Evolutionary conservation across 306 rosid genomes (phyloP).

Genomic region (Prosopis cineraria): DNA sequence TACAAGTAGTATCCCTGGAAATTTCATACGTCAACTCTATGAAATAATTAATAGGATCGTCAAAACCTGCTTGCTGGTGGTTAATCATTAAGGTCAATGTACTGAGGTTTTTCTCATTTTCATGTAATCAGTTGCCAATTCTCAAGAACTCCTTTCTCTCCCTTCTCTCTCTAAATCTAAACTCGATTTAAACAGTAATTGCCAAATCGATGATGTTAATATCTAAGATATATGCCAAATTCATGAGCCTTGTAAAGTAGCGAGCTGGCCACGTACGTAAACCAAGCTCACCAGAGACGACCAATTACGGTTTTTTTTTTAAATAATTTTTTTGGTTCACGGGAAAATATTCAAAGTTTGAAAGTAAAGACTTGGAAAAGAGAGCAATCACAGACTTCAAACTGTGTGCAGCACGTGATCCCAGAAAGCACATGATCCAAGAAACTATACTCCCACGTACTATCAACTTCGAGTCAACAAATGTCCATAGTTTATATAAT

Average conservation of each 20-base stretch:
- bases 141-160: background rate
- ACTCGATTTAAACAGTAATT: constrained; percentile 11
- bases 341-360: constrained; percentile 41
- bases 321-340: background rate
- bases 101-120: background rate
- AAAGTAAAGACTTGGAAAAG: constrained; percentile 28
- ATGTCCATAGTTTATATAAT: background rate
- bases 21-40: constrained; percentile 11
- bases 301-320: background rate
- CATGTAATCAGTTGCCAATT: background rate
- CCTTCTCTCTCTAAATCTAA: constrained; percentile 4
- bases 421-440: constrained; percentile 60
- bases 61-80: background rate
- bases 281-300: constrained; percentile 1
- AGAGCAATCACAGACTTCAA: constrained; percentile 34
- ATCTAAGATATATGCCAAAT: background rate
- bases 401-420: constrained; percentile 51
- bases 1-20: constrained; percentile 6
- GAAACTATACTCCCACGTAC: constrained; percentile 39
- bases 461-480: constrained; percentile 30
- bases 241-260: constrained; percentile 32
- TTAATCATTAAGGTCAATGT: background rate
- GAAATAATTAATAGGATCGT: constrained; percentile 9
- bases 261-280: background rate
- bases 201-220: background rate